phyloP scores from a whole-genome alignment of 441 rosid species.

The Adansonia madagascariensis region DNA sequence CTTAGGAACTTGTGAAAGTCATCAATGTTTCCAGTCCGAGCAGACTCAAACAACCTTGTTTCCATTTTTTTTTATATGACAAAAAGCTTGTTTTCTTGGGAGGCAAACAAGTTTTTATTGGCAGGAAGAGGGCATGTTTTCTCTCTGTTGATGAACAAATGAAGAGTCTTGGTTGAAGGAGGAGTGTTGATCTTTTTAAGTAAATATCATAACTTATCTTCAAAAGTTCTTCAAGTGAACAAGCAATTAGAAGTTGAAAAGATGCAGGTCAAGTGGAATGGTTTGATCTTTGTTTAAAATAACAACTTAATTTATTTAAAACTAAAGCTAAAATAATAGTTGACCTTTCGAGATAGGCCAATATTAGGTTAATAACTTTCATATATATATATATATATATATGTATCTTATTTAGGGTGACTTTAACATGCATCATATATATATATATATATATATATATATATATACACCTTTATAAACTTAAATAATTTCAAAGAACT shows the following conservation, averaged over 20 bases:
- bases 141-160: not conserved
- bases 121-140: not conserved
- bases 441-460: too few species aligned
- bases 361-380: not conserved
- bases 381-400: not conserved
- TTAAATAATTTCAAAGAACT: not conserved
- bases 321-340: not conserved
- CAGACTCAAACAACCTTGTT: constrained; percentile 30
- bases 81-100: not conserved
- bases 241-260: not conserved
- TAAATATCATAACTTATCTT: constrained; percentile 10
- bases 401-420: not conserved
- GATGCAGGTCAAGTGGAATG: not conserved
- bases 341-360: not conserved
- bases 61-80: constrained; percentile 30
- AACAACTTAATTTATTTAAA: not conserved
- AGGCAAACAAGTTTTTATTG: not conserved
- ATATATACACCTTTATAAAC: not conserved
- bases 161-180: not conserved
- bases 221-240: constrained; percentile 5
- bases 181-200: not conserved
- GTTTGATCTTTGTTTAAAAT: not conserved
- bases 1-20: constrained; percentile 25
- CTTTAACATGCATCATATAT: not conserved
- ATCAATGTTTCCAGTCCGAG: constrained; percentile 30